Evolutionary conservation across 495 filamentous ascomycete species (phyloP).

Genomic region (Xylaria cubensis): DNA sequence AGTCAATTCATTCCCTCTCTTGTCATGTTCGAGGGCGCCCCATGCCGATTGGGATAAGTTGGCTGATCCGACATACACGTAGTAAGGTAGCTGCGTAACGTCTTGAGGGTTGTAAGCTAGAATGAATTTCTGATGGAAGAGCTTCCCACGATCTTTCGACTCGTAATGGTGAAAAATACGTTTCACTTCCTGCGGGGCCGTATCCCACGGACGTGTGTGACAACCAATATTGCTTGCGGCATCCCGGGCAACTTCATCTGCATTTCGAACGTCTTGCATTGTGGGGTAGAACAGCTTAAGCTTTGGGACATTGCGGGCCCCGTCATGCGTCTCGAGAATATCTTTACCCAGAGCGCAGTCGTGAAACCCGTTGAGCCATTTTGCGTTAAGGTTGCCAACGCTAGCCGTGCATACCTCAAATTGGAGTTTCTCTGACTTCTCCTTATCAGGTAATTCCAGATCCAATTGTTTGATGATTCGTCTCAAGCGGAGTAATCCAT

Average conservation of each 20-base stretch:
- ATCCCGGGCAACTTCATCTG: constrained; percentile 26
- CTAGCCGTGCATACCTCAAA: constrained; percentile 33
- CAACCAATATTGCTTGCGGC: constrained; percentile 34
- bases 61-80: constrained; percentile 33
- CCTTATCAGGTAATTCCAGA: neutral
- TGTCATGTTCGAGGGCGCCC: constrained; percentile 31
- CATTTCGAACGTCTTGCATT: constrained; percentile 29
- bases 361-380: constrained; percentile 32
- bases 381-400: constrained; percentile 31
- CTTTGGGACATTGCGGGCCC: constrained; percentile 23
- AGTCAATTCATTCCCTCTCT: constrained; percentile 27
- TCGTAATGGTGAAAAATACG: constrained; percentile 34
- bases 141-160: constrained; percentile 31
- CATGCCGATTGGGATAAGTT: constrained; percentile 36
- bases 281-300: constrained; percentile 33
- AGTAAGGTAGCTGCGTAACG: constrained; percentile 22
- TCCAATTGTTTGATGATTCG: constrained; percentile 27
- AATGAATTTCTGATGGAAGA: constrained; percentile 35
- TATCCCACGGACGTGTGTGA: constrained; percentile 31
- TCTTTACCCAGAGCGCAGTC: constrained; percentile 31
- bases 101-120: constrained; percentile 31
- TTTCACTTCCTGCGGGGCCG: constrained; percentile 28
- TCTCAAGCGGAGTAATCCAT: constrained; percentile 32
- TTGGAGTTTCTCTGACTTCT: constrained; percentile 1
- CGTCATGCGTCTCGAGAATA: constrained; percentile 15